These are phyloP conservation scores for Botrytis squamosa DNA, from an alignment of 2,329 filamentous ascomycete genomes.

Conservation along the genomic window DNA sequence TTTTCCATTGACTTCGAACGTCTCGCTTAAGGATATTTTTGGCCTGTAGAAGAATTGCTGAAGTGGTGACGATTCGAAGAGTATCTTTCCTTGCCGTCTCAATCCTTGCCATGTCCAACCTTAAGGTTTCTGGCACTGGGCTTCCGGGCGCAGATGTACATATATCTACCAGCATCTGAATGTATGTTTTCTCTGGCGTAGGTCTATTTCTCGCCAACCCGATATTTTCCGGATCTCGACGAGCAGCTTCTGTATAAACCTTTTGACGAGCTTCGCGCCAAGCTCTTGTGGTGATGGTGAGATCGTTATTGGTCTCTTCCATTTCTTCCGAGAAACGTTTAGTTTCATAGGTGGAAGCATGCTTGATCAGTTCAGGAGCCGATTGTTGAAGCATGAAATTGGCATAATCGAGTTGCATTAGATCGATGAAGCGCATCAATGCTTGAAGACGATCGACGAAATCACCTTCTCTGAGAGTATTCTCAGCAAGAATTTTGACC, in stretches of 20 bases:
- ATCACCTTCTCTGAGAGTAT: constrained; percentile 58
- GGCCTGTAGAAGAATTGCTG: constrained; percentile 72
- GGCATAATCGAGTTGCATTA: constrained; percentile 77
- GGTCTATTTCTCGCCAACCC: constrained; percentile 61
- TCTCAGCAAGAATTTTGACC: constrained; percentile 65
- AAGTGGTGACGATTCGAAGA: constrained; percentile 67
- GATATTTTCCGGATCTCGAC: constrained; percentile 67
- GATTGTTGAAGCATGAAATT: constrained; percentile 76
- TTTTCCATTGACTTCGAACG: constrained; percentile 74
- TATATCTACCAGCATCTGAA: constrained; percentile 71
- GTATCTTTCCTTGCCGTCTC: constrained; percentile 55
- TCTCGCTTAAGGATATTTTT: constrained; percentile 83
- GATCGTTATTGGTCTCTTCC: constrained; percentile 55
- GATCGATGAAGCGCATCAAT: constrained; percentile 71
- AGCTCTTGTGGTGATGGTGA: constrained; percentile 58
- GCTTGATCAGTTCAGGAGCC: constrained; percentile 68
- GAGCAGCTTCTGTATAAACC: constrained; percentile 62
- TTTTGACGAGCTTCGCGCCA: constrained; percentile 66
- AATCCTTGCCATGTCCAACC: constrained; percentile 65
- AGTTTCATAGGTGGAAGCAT: constrained; percentile 72
- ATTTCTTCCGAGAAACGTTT: constrained; percentile 67
- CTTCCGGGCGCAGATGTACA: constrained; percentile 64
- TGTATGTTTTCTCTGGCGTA: constrained; percentile 69
- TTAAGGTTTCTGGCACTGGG: constrained; percentile 70
- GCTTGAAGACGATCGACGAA: constrained; percentile 76